Base-by-base conservation (phyloP, 169 alveolate genomes). In the Babesia gibsoni region DNA sequence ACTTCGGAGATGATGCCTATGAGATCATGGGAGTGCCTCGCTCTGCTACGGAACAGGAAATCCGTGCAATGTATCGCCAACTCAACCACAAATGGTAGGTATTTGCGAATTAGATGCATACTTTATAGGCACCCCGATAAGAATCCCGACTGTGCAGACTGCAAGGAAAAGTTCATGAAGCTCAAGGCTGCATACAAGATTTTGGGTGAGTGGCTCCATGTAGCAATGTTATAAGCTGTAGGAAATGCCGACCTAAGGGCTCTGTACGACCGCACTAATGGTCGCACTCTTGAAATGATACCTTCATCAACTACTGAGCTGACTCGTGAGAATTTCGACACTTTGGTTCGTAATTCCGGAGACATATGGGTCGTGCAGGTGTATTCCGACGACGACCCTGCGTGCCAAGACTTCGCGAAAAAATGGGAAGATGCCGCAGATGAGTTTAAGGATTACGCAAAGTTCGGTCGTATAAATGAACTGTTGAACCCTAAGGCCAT, bases 111-210 rank as follows among this genome's bases (percentile, higher is more conserved):
- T 35, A 3, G 58, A 7, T 1, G 16, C 14, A 43, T 22, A 0
- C 22, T 3, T 16, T 43, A 16, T 30, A 78, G 87, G 87, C 87
- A 78, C 52, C 87, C 87, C n/a, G 87, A 78, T 52, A 78, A 78
- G 72, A 78, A 78, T 48, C 73, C 73, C 42, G 58, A 67, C 53
- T 78, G 87, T 45, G 64, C 7, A 0, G 87, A 78, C 27, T 78
- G 87, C 30, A 64, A 68, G 63, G 67, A 78, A 25, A 67, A 67
- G 57, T 67, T 78, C 59, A 57, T 42, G 53, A 68, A 78, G 43
- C 32, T 78, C 36, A 78, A 67, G 67, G 87, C 53, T 30, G 87
- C 87, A 7, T 78, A 67, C 56, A 78, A 68, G 67, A 78, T 78
- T 20, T 33, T 78, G 25, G 18, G 84, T 75, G 66, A 1, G 74